A percentile compares a stretch with the other conserved stretches of the same genome.
phyloP scores from a whole-genome alignment of 129 eudicot genomes.

The Flaveria sonorensis region DNA sequence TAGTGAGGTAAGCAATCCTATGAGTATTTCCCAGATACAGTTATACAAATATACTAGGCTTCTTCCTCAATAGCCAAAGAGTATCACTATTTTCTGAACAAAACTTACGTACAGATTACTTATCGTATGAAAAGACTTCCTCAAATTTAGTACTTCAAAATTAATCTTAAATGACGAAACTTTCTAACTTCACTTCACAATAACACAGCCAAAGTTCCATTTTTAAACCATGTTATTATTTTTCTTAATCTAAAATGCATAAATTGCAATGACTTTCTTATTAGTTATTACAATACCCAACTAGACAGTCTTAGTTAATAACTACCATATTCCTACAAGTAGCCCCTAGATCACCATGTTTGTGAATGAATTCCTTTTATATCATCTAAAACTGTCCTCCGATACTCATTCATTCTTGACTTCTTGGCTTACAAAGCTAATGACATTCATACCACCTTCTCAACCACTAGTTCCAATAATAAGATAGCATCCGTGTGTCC shows the following conservation, averaged over 20 bases:
- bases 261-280: background rate
- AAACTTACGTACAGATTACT: background rate
- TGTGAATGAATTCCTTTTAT: background rate
- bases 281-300: background rate
- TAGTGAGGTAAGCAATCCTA: background rate
- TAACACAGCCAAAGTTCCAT: background rate
- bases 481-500: too few relatives aligned
- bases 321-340: background rate
- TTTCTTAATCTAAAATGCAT: background rate
- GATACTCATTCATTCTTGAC: background rate
- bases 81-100: background rate
- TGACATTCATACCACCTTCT: background rate
- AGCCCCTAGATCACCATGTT: background rate
- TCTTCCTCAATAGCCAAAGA: background rate
- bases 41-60: background rate
- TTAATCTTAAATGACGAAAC: background rate
- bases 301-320: background rate
- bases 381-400: background rate
- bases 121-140: background rate
- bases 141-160: background rate
- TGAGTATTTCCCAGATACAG: background rate
- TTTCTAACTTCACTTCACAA: background rate
- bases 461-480: too few relatives aligned
- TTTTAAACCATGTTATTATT: background rate
- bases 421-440: background rate